Base-by-base conservation (phyloP, 441 rosid species). In the Aquilaria agallochum region DNA sequence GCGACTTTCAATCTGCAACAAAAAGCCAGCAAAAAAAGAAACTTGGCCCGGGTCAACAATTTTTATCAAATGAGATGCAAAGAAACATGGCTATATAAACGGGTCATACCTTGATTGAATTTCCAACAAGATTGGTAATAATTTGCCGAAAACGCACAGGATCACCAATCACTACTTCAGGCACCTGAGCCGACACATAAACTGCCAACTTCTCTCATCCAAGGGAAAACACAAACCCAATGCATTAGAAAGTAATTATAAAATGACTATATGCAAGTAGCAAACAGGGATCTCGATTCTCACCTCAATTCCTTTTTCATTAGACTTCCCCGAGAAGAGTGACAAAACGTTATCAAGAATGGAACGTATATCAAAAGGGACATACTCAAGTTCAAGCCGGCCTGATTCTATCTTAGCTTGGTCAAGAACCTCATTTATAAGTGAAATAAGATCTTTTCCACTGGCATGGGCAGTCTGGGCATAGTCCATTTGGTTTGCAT, bases 381-480 rank as follows among this genome's bases (percentile, higher is more conserved):
- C 98, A 14, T 78, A 73, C 68, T 95, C 99, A 2, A 88, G 82
- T 66, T 95, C 99, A 31, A 95, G 91, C 86, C 87, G 83, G 69
- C 97, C 96, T 9, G 98, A 91, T 80, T 95, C 99, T 74, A 95
- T 92, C 89, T 95, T 95, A 34, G 98, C 96, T 71, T 89, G 98
- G 79, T 95, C 99, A 70, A 95, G 97, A 72, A 95, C 98, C 61
- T 82, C 96, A 33, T 86, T 89, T 75, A 95, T 91, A 60, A 95
- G 60, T 48, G 88, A 83, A 67, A 88, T 89, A 51, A 95, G 85
- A 78, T 85, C 97, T 59, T 76, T 85, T 68, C 99, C 99, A 63
- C 98, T 89, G 47, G 62, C 75, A 78, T 87, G 95, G 72, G 99
- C 99, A 70, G 96, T 89, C 78, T 83, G 77, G 5, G 96, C 92